These are phyloP conservation scores for Myxozyma neglecta DNA, from an alignment of 805 yeast genomes.

Conservation along the genomic window DNA sequence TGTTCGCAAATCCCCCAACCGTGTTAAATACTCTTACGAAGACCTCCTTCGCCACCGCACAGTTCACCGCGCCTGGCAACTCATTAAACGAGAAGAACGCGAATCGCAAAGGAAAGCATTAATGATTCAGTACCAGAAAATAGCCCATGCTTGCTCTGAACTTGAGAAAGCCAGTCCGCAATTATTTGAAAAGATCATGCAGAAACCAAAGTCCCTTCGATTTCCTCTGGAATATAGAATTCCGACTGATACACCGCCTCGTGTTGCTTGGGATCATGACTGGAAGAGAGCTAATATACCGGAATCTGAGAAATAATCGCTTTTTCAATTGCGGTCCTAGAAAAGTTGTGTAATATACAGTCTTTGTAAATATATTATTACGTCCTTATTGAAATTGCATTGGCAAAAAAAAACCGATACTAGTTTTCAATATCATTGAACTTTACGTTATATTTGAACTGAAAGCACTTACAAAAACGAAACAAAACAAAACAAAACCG, in stretches of 20 bases:
- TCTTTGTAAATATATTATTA: not conserved
- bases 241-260: conserved; percentile 89
- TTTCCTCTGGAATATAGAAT: conserved; percentile 82
- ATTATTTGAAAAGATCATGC: conserved; percentile 64
- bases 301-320: not conserved
- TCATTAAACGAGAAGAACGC: conserved; percentile 56
- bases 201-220: conserved; percentile 48
- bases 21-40: conserved; percentile 71
- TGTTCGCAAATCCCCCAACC: conserved; percentile 80
- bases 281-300: conserved; percentile 36
- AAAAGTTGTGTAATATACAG: not conserved
- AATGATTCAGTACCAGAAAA: conserved; percentile 61
- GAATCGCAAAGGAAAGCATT: conserved; percentile 41
- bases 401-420: not conserved
- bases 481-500: not conserved
- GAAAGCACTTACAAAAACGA: not conserved
- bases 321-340: not conserved
- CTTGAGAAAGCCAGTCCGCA: conserved; percentile 49
- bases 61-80: conserved; percentile 79
- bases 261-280: conserved; percentile 67
- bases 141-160: conserved; percentile 70
- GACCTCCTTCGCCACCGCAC: conserved; percentile 83
- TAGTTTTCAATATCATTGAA: not conserved
- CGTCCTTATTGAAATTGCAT: not conserved
- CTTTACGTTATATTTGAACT: not conserved